phyloP scores from a whole-genome alignment of 1,139 yeast genomes.

The Tardiomyces digboiensis region DNA sequence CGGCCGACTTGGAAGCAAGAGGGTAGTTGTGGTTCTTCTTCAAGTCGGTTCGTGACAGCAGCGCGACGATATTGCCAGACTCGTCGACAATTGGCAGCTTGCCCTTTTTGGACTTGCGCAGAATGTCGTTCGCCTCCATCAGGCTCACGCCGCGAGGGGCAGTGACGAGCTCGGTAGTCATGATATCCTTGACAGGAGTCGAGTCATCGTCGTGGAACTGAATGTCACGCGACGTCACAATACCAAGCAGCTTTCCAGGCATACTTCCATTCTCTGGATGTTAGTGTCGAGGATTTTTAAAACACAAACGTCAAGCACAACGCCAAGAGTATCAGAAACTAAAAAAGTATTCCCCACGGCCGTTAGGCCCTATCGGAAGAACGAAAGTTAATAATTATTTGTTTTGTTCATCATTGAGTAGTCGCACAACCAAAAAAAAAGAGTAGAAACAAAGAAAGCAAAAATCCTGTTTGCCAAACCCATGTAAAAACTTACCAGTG shows the following conservation, averaged over 20 bases:
- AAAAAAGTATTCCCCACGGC: conserved; percentile 85
- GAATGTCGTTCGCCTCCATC: conserved; percentile 78
- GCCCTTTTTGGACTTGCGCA: conserved; percentile 94
- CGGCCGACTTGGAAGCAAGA: conserved; percentile 84
- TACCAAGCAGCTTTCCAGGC: conserved; percentile 89
- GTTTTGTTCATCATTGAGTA: conserved; percentile 42
- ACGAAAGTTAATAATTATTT: conserved; percentile 82
- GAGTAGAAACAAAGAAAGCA: conserved; percentile 2
- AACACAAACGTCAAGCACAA: too few relatives aligned
- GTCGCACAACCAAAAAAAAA: conserved; percentile 10
- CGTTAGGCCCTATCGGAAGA: conserved; percentile 99
- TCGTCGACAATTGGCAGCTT: conserved; percentile 88
- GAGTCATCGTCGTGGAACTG: conserved; percentile 80
- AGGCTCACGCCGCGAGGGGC: conserved; percentile 71
- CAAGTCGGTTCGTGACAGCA: conserved; percentile 92
- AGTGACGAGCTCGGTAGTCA: conserved; percentile 80
- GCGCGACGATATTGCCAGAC: conserved; percentile 67
- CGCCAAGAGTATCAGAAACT: conserved; percentile 9
- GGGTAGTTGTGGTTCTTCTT: conserved; percentile 95
- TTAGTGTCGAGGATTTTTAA: background rate
- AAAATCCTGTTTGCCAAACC: background rate
- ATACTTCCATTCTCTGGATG: conserved; percentile 66
- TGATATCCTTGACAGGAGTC: conserved; percentile 60
- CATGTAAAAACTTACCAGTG: conserved; percentile 71
- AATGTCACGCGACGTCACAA: conserved; percentile 93